These are phyloP conservation scores for Aulographum hederae DNA, from an alignment of 2,329 filamentous ascomycete genomes.

Conservation along the genomic window DNA sequence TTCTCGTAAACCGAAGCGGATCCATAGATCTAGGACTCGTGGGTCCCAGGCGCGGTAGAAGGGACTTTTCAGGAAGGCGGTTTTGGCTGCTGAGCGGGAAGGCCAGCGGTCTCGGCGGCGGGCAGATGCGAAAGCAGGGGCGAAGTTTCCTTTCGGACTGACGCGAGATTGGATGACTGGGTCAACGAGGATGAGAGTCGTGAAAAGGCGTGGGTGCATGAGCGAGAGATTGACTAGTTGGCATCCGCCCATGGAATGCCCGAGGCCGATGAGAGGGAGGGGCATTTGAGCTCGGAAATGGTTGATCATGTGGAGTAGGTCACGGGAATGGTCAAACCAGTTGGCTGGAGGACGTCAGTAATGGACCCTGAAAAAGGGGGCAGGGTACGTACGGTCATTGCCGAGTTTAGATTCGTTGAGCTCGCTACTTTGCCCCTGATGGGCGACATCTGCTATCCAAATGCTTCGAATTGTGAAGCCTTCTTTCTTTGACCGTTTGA, in stretches of 20 bases:
- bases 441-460: conserved; percentile 79
- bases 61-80: conserved; percentile 45
- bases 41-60: conserved; percentile 77
- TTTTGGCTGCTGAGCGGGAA: conserved; percentile 48
- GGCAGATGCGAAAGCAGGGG: conserved; percentile 43
- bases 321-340: conserved; percentile 74
- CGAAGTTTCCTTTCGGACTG: conserved; percentile 21
- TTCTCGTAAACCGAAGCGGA: conserved; percentile 56
- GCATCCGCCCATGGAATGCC: conserved; percentile 75
- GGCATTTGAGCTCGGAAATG: conserved; percentile 63
- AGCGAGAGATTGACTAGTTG: conserved; percentile 55
- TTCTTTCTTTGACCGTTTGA: conserved; percentile 34
- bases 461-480: conserved; percentile 61
- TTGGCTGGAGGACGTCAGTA: too few relatives aligned
- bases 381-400: conserved; percentile 70
- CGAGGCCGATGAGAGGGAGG: conserved; percentile 65
- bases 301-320: conserved; percentile 74
- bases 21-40: conserved; percentile 57
- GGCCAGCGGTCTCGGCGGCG: conserved; percentile 69
- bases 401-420: conserved; percentile 62
- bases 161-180: conserved; percentile 48
- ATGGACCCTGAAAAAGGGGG: background rate
- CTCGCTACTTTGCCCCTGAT: conserved; percentile 63
- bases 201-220: conserved; percentile 65
- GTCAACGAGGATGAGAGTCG: conserved; percentile 62